Percentiles rank a stretch among this genome's conserved stretches.
These are phyloP conservation scores for Trichoderma simmonsii DNA, from an alignment of 2,329 filamentous ascomycete species.

Conservation along the genomic window DNA sequence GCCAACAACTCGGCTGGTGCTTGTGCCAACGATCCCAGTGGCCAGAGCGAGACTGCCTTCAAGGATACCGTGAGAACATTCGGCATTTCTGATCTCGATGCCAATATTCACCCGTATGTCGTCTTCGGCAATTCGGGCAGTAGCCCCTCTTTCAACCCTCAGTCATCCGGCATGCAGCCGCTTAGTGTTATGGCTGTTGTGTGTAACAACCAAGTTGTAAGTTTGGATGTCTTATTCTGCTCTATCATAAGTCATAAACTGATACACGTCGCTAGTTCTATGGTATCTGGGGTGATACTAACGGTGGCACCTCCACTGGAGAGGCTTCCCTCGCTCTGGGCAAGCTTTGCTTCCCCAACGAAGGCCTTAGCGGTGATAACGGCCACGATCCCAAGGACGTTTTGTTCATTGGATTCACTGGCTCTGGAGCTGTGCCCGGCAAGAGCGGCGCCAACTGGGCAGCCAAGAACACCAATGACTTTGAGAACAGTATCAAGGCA, in stretches of 20 bases:
- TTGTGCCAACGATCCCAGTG: conserved; percentile 18
- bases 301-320: conserved; percentile 46
- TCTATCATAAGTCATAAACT: not conserved
- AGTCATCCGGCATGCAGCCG: not conserved
- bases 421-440: conserved; percentile 49
- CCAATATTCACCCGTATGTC: conserved; percentile 19
- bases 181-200: conserved; percentile 19
- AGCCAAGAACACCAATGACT: conserved; percentile 42
- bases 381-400: conserved; percentile 53
- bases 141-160: conserved; percentile 13
- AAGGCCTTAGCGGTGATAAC: conserved; percentile 45
- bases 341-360: conserved; percentile 48
- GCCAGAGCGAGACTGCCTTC: conserved; percentile 17
- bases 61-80: conserved; percentile 14
- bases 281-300: conserved; percentile 55
- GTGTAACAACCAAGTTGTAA: conserved; percentile 18
- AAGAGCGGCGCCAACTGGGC: conserved; percentile 48
- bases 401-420: conserved; percentile 54
- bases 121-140: conserved; percentile 15
- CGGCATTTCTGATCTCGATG: conserved; percentile 17
- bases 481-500: conserved; percentile 46
- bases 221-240: not conserved
- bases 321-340: conserved; percentile 52
- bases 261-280: conserved; percentile 31
- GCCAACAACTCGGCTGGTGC: conserved; percentile 17